A percentile compares a stretch with the other conserved stretches of the same genome.
These are phyloP conservation scores for Fusarium sp. DNA, from an alignment of 2,329 filamentous ascomycete species.

Conservation along the genomic window DNA sequence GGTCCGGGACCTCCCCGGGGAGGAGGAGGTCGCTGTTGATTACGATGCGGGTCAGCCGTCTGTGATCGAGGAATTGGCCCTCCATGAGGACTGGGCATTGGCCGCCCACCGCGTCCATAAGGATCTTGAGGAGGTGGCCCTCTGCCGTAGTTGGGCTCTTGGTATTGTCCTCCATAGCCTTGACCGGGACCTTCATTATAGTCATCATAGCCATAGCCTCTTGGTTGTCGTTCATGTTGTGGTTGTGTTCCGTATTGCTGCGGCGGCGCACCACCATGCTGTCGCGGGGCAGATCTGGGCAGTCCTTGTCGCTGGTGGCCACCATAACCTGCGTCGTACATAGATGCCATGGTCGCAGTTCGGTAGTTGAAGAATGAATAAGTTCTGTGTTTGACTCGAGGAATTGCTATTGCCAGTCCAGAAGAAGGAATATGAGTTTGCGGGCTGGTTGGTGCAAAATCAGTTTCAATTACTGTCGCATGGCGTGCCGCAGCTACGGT, in stretches of 20 bases:
- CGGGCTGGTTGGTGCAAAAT: slow-evolving; percentile 31
- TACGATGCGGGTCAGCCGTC: slow-evolving; percentile 53
- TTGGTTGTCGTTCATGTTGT: slow-evolving; percentile 60
- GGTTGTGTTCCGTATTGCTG: slow-evolving; percentile 54
- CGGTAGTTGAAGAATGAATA: slow-evolving; percentile 2
- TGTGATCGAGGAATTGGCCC: slow-evolving; percentile 58
- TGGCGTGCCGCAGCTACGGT: slow-evolving; percentile 42
- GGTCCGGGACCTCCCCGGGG: slow-evolving; percentile 51
- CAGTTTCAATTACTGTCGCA: slow-evolving; percentile 43
- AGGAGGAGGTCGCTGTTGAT: slow-evolving; percentile 51
- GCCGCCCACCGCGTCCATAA: slow-evolving; percentile 58
- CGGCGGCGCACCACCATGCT: slow-evolving; percentile 47
- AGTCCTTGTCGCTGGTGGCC: slow-evolving; percentile 59
- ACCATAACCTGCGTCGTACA: slow-evolving; percentile 59
- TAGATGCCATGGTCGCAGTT: slow-evolving; percentile 56
- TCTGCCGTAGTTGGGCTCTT: slow-evolving; percentile 60
- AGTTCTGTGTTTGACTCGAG: slow-evolving; percentile 1
- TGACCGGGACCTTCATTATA: slow-evolving; percentile 57
- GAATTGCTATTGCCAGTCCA: slow-evolving; percentile 4
- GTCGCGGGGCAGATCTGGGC: slow-evolving; percentile 56
- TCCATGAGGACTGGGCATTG: slow-evolving; percentile 58
- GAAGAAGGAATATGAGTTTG: slow-evolving; percentile 2
- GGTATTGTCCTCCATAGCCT: slow-evolving; percentile 56
- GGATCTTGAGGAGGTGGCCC: slow-evolving; percentile 56
- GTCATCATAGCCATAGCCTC: slow-evolving; percentile 60